Base-by-base conservation (phyloP, 345 rosid species). In the Mangifera indica region DNA sequence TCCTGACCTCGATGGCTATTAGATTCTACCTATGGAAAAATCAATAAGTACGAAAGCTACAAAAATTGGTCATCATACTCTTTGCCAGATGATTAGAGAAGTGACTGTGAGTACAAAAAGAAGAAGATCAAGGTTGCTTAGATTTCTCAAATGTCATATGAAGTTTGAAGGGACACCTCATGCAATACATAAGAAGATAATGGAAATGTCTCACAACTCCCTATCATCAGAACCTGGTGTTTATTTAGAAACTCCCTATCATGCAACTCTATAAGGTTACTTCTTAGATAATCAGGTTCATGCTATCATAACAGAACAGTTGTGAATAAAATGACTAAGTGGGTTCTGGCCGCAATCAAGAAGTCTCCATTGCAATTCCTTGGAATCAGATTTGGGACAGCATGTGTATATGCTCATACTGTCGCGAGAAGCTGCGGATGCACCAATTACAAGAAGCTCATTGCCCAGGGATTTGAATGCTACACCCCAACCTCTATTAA, bases 381-480 rank as follows among this genome's bases (percentile, higher is more conserved):
- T 63, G 2, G 72, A 73, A 46, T 69, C 74, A 10, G 77, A 63
- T 1, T 75, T 67, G 0, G 97, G 98, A 46, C 72, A 65, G 85
- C 94, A 88, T 1, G 91, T 93, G 86, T 87, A 87, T 34, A 91
- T 88, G 0, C 87, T 81, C 97, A 91, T 86, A 21, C 83, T 83
- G 32, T 82, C 81, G 1, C 80, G 65, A 0, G 85, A 76, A 59
- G 76, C 78, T 0, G 65, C 55, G 0, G 96, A 85, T 60, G 84
- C 87, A 51, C 97, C 98, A 10, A 93, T 91, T 70, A 91, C 93
- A 6, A 93, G 88, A 70, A 93, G 80, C 75, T 88, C 88, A 10
- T 89, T 77, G 10, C 96, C 98, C 22, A 93, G 84, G 4, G 97
- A 89, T 86, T 88, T 93, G 84, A 93, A 93, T 6, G 98, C 98